These are phyloP conservation scores for Garcia nutans DNA, from an alignment of 345 rosid species.

Conservation along the genomic window DNA sequence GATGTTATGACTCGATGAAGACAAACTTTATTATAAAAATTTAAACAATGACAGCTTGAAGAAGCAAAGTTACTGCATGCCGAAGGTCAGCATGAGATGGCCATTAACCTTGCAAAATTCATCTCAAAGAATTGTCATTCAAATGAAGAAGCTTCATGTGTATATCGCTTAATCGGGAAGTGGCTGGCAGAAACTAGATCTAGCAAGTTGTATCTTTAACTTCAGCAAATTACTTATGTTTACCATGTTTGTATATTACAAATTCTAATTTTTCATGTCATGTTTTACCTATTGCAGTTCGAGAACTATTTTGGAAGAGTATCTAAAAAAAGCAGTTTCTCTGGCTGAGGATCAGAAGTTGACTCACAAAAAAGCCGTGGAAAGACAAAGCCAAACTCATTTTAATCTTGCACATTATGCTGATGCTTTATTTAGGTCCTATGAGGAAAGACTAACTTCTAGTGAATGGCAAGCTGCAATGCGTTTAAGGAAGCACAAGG, in stretches of 20 bases:
- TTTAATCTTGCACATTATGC: conserved; percentile 95
- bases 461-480: conserved; percentile 97
- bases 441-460: conserved; percentile 86
- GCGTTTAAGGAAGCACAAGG: conserved; percentile 92
- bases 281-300: conserved; percentile 54
- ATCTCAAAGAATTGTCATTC: conserved; percentile 59
- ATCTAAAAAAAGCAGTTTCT: conserved; percentile 87
- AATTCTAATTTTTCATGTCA: conserved; percentile 18
- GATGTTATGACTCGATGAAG: not conserved
- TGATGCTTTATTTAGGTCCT: conserved; percentile 81
- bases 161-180: conserved; percentile 82
- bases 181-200: conserved; percentile 99
- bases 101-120: conserved; percentile 83
- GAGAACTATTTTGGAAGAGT: conserved; percentile 87
- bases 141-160: conserved; percentile 68
- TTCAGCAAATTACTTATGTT: conserved; percentile 17
- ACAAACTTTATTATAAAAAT: not conserved
- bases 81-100: conserved; percentile 92
- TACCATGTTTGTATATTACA: conserved; percentile 11
- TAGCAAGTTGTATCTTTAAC: conserved; percentile 62
- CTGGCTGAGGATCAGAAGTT: conserved; percentile 56
- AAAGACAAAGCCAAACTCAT: conserved; percentile 76
- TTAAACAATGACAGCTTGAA: conserved; percentile 63
- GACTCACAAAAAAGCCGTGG: conserved; percentile 56
- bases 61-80: conserved; percentile 93